Evolutionary conservation across 352 stramenopile genomes (phyloP), one percentile per base, ranked within the genome.

Genomic region (Phytophthora pisi): DNA sequence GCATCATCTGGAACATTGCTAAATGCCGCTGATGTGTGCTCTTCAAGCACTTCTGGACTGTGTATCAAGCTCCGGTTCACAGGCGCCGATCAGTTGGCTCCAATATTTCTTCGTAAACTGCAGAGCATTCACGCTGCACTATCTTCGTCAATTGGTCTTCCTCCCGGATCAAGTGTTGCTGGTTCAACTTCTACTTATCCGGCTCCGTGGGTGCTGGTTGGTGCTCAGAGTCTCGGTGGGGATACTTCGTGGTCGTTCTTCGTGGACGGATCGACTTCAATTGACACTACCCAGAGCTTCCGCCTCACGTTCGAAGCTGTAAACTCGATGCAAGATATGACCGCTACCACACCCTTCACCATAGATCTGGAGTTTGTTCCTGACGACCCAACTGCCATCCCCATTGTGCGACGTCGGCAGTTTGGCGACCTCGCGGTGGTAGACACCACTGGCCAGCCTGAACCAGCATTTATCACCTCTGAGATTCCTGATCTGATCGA

Each of bases 51-150:
- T 5, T 47, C 62, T 52, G 54, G 26, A 38, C 6, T 70, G 9
- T 70, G 62, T 20, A 49, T 60, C 49, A 47, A 31, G 15, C 36
- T 70, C 20, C 55, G 42, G 18, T 64, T 70, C n/a, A 65, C 28
- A 15, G 40, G 62, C 5, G 42, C 9, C 8, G 36, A 15, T 6
- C 46, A 58, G 23, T 20, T 51, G 9, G 18, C 55, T 4, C 55
- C 55, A 15, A 60, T 70, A 38, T 70, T 56, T 65, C 55, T 70
- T 15, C 62, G 62, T 18, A 65, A 42, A 9, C 36, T 70, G 5
- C 55, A 64, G 34, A 65, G 47, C 5, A 38, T 64, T 38, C 13
- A 46, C 2, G n/a, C 47, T 0, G 13, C 64, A 26, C 1, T 20
- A 8, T 64, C 62, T 16, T 49, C 55, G 8, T 56, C 54, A 28